Conservation (phyloP, 352 stramenopile genomes). For the Elongisporangium prolatum region DNA sequence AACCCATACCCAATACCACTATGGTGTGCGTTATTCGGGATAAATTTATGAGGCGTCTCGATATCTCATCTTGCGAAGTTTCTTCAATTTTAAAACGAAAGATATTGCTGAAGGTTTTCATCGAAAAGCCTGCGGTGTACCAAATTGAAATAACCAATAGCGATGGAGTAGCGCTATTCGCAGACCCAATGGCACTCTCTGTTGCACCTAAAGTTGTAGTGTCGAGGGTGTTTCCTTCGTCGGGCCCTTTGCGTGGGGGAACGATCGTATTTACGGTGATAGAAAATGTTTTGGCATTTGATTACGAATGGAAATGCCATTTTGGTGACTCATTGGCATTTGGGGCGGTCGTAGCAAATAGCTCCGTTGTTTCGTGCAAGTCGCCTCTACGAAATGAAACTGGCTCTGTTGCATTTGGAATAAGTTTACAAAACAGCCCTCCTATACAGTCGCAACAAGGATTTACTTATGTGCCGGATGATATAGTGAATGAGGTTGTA, state of each 20-base stretch:
- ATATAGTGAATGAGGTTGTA: slow-evolving; percentile 19
- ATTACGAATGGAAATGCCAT: background rate
- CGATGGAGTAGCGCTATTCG: too few species aligned
- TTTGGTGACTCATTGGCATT: background rate
- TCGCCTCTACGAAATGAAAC: slow-evolving; percentile 12
- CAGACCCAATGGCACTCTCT: too few species aligned
- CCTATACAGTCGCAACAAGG: background rate
- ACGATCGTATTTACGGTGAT: slow-evolving; percentile 19
- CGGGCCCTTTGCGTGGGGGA: slow-evolving; percentile 9
- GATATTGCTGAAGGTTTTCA: too few species aligned
- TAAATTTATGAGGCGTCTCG: slow-evolving; percentile 11
- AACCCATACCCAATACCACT: too few species aligned
- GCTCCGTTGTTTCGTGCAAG: slow-evolving; percentile 13
- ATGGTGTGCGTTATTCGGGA: too few species aligned
- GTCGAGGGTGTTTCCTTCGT: too few species aligned
- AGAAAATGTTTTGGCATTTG: background rate
- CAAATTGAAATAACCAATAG: too few species aligned
- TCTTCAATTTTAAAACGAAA: too few species aligned
- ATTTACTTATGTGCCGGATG: slow-evolving; percentile 20
- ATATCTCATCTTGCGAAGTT: slow-evolving; percentile 3
- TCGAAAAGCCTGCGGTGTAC: too few species aligned
- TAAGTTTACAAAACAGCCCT: slow-evolving; percentile 8
- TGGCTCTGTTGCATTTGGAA: slow-evolving; percentile 11
- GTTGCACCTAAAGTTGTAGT: too few species aligned
- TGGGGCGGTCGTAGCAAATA: slow-evolving; percentile 1